These are phyloP conservation scores for Keithomyces neogunnii DNA, from an alignment of 2,329 filamentous ascomycete genomes.

Conservation along the genomic window DNA sequence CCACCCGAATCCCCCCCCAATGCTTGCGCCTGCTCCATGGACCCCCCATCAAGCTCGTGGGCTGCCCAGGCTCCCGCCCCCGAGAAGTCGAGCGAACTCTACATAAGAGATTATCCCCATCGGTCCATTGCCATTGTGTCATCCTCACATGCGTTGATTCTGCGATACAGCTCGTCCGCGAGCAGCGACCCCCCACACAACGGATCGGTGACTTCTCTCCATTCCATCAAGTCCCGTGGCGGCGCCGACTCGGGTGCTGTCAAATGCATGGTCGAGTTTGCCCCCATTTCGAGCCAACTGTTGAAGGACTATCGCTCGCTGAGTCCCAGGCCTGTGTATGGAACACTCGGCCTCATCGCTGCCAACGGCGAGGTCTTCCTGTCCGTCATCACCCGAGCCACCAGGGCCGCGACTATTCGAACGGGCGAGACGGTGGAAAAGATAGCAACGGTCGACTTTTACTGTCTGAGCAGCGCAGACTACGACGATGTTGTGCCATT, in stretches of 20 bases:
- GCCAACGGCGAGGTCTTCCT: constrained; percentile 81
- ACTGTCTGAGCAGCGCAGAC: constrained; percentile 78
- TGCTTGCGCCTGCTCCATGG: constrained; percentile 28
- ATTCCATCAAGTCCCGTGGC: constrained; percentile 35
- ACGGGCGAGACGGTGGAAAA: constrained; percentile 84
- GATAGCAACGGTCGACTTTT: constrained; percentile 82
- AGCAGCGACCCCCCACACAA: constrained; percentile 46
- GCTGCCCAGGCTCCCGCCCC: constrained; percentile 38
- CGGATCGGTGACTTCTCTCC: constrained; percentile 48
- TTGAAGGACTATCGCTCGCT: constrained; percentile 70
- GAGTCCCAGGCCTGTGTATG: constrained; percentile 66
- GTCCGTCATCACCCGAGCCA: constrained; percentile 75
- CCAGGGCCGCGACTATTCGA: constrained; percentile 70
- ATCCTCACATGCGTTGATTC: constrained; percentile 69
- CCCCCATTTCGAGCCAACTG: constrained; percentile 53
- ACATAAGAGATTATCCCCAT: constrained; percentile 79
- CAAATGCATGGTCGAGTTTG: constrained; percentile 85
- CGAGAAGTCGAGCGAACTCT: constrained; percentile 63
- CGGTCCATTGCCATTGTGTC: constrained; percentile 83
- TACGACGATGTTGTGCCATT: constrained; percentile 69
- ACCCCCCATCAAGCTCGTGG: constrained; percentile 36
- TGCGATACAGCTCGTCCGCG: constrained; percentile 66
- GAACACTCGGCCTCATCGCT: constrained; percentile 81
- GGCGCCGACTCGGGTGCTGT: constrained; percentile 37
- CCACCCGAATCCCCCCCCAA: constrained; percentile 8